These are phyloP conservation scores for Neopestalotiopsis clavispora DNA, from an alignment of 2,329 filamentous ascomycete genomes.

Conservation along the genomic window DNA sequence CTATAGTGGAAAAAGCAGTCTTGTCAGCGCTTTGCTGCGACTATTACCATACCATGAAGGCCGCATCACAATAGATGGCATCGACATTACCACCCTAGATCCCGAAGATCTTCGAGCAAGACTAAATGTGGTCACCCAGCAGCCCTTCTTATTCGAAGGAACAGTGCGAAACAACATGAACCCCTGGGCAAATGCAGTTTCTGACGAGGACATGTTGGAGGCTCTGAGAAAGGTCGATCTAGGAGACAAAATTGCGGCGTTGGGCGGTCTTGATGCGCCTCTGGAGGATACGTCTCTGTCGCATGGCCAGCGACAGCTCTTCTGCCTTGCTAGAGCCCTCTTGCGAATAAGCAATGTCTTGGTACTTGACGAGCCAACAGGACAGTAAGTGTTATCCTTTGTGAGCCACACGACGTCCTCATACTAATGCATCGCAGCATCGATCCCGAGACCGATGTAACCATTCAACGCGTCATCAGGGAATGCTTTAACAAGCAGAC, in stretches of 20 bases:
- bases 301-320: constrained; percentile 67
- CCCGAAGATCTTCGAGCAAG: constrained; percentile 48
- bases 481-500: constrained; percentile 38
- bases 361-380: constrained; percentile 37
- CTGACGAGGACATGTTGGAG: constrained; percentile 36
- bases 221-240: constrained; percentile 41
- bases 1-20: constrained; percentile 48
- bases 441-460: constrained; percentile 36
- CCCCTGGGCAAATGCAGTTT: constrained; percentile 34
- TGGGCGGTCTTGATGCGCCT: constrained; percentile 39
- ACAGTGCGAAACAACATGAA: constrained; percentile 38
- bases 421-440: constrained; percentile 27
- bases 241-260: constrained; percentile 35
- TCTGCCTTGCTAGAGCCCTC: constrained; percentile 58
- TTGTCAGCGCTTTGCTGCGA: constrained; percentile 44
- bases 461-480: constrained; percentile 36
- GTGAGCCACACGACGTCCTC: too few species aligned
- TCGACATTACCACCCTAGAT: constrained; percentile 37
- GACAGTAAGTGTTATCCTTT: constrained; percentile 6
- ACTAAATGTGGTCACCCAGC: constrained; percentile 58
- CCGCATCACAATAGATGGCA: constrained; percentile 33
- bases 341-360: constrained; percentile 31
- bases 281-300: constrained; percentile 55
- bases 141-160: constrained; percentile 54
- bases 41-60: constrained; percentile 33